phyloP scores from a whole-genome alignment of 768 basidiomycete genomes.

The Rhodotorula toruloides region DNA sequence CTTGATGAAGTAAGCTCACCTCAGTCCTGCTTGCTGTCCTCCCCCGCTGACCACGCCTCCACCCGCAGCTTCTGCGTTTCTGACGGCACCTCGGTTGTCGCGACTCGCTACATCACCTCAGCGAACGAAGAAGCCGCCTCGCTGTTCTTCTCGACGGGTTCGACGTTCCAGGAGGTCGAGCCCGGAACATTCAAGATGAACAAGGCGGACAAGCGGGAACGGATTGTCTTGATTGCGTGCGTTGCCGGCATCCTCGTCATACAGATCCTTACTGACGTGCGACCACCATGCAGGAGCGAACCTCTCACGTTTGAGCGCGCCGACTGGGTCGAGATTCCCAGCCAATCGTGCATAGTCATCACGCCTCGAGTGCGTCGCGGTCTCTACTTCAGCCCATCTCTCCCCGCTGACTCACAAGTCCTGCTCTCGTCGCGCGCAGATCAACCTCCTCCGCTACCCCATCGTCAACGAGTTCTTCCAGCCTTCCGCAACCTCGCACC shows the following conservation, averaged over 20 bases:
- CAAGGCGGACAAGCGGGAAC: constrained; percentile 89
- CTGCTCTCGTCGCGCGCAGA: constrained; percentile 36
- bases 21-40: neutral
- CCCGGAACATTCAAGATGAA: constrained; percentile 81
- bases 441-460: constrained; percentile 84
- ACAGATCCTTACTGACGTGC: neutral
- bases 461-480: constrained; percentile 91
- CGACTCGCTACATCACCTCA: constrained; percentile 90
- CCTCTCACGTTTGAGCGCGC: constrained; percentile 91
- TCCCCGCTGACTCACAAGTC: neutral
- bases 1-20: constrained; percentile 33
- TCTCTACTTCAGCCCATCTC: neutral
- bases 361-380: constrained; percentile 87
- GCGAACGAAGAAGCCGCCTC: constrained; percentile 87
- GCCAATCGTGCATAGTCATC: constrained; percentile 90
- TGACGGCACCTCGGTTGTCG: constrained; percentile 88
- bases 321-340: constrained; percentile 99
- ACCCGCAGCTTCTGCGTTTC: constrained; percentile 92
- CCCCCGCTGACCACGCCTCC: constrained; percentile 42
- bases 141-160: constrained; percentile 58
- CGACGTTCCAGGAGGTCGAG: constrained; percentile 82
- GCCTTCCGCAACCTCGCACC: constrained; percentile 44
- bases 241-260: neutral
- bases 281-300: constrained; percentile 57
- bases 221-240: constrained; percentile 69